Percentiles rank a stretch among this genome's conserved stretches.
phyloP scores from a whole-genome alignment of 1,139 yeast species.

The Saccharomyces pastorianus region DNA sequence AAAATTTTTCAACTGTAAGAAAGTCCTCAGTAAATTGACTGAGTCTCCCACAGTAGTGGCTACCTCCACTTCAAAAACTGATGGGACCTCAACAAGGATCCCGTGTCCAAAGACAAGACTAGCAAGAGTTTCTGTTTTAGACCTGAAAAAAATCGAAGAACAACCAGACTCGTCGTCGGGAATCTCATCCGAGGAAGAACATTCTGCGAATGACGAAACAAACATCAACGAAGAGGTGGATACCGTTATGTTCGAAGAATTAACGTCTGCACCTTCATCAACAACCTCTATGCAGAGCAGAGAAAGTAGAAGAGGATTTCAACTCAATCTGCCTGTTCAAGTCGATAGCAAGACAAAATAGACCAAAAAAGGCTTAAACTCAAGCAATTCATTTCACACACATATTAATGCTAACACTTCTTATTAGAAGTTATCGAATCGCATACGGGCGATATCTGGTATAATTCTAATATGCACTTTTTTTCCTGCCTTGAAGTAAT shows the following conservation, averaged over 20 bases:
- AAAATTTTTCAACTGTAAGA: constrained; percentile 25
- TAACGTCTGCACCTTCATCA: not conserved
- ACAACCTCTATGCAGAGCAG: not conserved
- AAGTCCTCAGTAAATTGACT: constrained; percentile 17
- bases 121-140: constrained; percentile 20
- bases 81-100: constrained; percentile 4
- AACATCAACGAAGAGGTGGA: not conserved
- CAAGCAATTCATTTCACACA: not conserved
- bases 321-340: not conserved
- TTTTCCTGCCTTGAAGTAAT: too few relatives aligned
- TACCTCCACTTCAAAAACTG: constrained; percentile 4
- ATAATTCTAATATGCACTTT: too few relatives aligned
- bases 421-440: not conserved
- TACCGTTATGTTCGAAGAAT: not conserved
- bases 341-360: not conserved
- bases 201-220: constrained; percentile 5
- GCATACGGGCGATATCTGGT: too few relatives aligned
- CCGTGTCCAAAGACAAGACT: constrained; percentile 8
- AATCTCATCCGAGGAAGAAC: constrained; percentile 7
- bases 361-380: not conserved
- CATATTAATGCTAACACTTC: not conserved
- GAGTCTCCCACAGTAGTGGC: constrained; percentile 7
- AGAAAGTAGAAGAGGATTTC: not conserved
- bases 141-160: constrained; percentile 23
- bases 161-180: constrained; percentile 15